These are phyloP conservation scores for Colletotrichum ledebouriae DNA, from an alignment of 2,329 filamentous ascomycete species.

Conservation along the genomic window DNA sequence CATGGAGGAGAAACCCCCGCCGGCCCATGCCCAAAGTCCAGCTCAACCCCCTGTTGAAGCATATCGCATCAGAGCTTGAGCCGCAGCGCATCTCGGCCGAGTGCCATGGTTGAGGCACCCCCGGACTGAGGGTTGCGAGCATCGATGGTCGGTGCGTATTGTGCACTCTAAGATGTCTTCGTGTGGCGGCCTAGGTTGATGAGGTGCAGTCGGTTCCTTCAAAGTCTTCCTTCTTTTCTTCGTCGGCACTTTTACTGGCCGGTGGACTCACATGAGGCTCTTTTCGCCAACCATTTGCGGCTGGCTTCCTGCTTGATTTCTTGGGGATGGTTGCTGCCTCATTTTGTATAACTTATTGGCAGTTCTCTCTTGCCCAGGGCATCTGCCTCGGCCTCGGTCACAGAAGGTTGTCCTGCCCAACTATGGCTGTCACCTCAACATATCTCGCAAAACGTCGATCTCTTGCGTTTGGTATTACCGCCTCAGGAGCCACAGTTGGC, in stretches of 20 bases:
- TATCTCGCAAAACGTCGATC: conserved; percentile 72
- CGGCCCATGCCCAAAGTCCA: background rate
- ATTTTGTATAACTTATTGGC: conserved; percentile 63
- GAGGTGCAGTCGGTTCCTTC: conserved; percentile 60
- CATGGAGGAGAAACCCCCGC: conserved; percentile 6
- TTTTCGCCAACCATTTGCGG: conserved; percentile 58
- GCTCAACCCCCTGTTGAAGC: background rate
- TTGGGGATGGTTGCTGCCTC: conserved; percentile 63
- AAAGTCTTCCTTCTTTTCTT: conserved; percentile 69
- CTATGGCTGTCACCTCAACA: conserved; percentile 74
- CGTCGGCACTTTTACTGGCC: conserved; percentile 65
- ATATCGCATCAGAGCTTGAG: conserved; percentile 47
- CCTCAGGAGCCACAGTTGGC: conserved; percentile 71
- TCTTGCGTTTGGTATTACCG: conserved; percentile 72
- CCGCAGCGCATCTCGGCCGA: conserved; percentile 56
- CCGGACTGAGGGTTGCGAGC: conserved; percentile 64
- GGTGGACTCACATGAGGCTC: conserved; percentile 66
- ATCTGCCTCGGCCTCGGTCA: conserved; percentile 68
- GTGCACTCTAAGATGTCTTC: background rate
- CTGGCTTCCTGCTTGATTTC: conserved; percentile 57
- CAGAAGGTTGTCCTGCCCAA: conserved; percentile 74
- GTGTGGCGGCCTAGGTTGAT: background rate
- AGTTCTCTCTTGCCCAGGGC: conserved; percentile 68
- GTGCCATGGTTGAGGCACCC: conserved; percentile 59
- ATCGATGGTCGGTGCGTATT: conserved; percentile 60